Base-by-base conservation (phyloP, 2,329 filamentous ascomycete species). In the Coleophoma crateriformis region DNA sequence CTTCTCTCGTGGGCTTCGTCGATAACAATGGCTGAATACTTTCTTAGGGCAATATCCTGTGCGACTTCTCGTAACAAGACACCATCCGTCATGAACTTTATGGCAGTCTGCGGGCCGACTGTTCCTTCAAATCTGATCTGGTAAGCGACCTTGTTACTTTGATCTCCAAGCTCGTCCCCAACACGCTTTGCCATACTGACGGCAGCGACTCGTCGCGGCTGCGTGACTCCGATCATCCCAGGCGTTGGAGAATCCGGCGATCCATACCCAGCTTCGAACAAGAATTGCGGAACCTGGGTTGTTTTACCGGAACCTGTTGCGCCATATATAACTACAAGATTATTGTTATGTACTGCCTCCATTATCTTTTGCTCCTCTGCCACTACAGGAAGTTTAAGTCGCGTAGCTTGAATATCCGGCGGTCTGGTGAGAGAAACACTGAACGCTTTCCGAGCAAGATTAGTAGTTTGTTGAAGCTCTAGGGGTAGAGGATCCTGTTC, bases 71-170 rank as follows among this genome's bases (percentile, higher is more conserved):
- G 85, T 10, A 99, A 78, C 52, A 99, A 74, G 27, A 99, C 90
- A 77, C 94, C 94, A 67, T 99, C 94, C 0, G 94, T 99, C 91
- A 99, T 96, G 71, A 97, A 99, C 67, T 99, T 99, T 66, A 99
- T 82, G 6, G 89, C 87, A 0, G 94, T 99, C 47, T 90, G 85
- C 27, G 83, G 75, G 45, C 84, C 82, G 2, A 87, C 84, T 0
- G 85, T 92, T 45, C 87, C 90, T 64, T 99, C 94, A 57, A 97
- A 99, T 20, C 95, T 87, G 60, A 99, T 96, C 66, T 91, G 94
- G 66, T 97, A 95, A 4, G 88, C 89, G 7, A 99, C 91, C 44
- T 80, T 79, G 22, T 85, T 75, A n/a, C 83, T 84, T 59, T 85
- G 82, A 43, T 87, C 77, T 1, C 90, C 90, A 39, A 99, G 69